Base-by-base conservation (phyloP, 768 basidiomycete species). In the Leccinum truebloodii region DNA sequence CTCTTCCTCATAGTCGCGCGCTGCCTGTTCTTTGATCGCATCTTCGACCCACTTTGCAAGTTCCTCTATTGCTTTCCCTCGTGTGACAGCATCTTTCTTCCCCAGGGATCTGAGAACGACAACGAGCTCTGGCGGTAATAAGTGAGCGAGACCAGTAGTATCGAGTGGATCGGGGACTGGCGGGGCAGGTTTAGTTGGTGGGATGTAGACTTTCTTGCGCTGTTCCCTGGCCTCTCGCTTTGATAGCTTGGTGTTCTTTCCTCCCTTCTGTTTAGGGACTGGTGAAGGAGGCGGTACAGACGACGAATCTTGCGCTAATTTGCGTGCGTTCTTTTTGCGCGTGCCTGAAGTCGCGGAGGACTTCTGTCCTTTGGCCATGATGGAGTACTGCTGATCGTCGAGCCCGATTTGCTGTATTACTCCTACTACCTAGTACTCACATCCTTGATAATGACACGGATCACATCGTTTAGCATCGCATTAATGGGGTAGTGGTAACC, bases 271-370 rank as follows among this genome's bases (percentile, higher is more conserved):
- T 66, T 76, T 74, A 56, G 73, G 73, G 16, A 73, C 59, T 7
- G 76, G 71, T 18, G 79, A 78, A 44, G 80, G 78, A 35, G 72
- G 65, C 9, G 71, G 71, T 37, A 35, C 54, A 54, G 65, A 44
- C 13, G 69, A 54, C 20, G 65, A 37, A 22, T 68, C 56, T 50
- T 74, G 78, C 16, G 79, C 79, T 1, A 85, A 81, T 70, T 90
- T 95, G 61, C 89, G 85, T 16, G 90, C 90, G 71, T 96, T 92
- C 75, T 97, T 98, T 80, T 96, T 97, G 61, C 95, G 86, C 9
- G 95, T 98, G 5, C 78, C 92, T 1, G 92, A 86, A 0, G 87
- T 81, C 24, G 94, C 94, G 4, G 93, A 95, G 3, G 90, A 90
- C 70, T 91, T 93, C 57, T 72, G 69, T 10, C 74, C 67, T 64